These are phyloP conservation scores for Hanseniaspora vineae DNA, from an alignment of 805 yeast genomes.

Conservation along the genomic window DNA sequence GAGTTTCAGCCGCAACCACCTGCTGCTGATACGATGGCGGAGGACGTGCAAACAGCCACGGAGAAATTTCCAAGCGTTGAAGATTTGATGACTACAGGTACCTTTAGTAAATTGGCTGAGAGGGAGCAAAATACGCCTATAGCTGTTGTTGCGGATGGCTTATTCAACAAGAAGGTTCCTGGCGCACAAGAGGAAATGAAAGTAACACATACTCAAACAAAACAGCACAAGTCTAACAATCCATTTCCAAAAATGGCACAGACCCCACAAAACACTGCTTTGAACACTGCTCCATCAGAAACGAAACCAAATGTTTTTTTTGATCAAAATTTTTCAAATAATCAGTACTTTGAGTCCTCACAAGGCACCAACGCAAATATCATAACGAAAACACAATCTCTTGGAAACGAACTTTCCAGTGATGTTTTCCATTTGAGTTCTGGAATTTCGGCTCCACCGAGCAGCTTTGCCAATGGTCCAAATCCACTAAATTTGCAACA, in stretches of 20 bases:
- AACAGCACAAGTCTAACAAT: slow-evolving; percentile 22
- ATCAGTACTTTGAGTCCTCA: not conserved
- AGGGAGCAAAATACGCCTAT: no score
- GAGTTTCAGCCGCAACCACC: no score
- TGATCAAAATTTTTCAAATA: not conserved
- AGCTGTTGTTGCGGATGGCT: no score
- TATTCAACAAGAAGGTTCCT: not conserved
- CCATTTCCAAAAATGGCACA: slow-evolving; percentile 20
- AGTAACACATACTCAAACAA: not conserved
- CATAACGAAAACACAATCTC: no score
- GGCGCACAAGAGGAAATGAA: not conserved
- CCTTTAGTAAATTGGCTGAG: not conserved
- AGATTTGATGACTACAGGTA: slow-evolving; percentile 1
- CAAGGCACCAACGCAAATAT: not conserved
- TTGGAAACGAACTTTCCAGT: no score
- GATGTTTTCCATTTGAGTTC: no score
- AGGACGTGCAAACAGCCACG: not conserved
- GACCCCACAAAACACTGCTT: not conserved
- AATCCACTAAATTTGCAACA: not conserved
- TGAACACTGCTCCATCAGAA: no score
- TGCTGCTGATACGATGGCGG: no score
- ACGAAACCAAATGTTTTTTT: slow-evolving; percentile 1
- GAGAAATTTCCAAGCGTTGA: slow-evolving; percentile 5
- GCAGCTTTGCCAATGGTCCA: not conserved
- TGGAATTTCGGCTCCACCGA: no score